Conservation (phyloP, 352 stramenopile genomes). For the Pythium vanterpoolii region DNA sequence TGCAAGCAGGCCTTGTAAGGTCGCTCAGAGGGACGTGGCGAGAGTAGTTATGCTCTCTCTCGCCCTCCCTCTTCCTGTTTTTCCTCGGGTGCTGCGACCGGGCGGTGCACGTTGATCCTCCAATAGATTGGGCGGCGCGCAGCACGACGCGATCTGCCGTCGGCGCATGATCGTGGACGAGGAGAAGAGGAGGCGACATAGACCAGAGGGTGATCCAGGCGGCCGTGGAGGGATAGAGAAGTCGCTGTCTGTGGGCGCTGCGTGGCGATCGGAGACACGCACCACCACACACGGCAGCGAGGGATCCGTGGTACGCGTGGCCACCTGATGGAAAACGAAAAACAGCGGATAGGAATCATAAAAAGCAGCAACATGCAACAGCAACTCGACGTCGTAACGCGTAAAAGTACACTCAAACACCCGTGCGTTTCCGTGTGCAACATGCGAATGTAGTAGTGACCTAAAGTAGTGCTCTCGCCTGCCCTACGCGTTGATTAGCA, state of each 20-base stretch:
- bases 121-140: no score
- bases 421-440: not conserved
- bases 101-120: no score
- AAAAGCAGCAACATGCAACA: not conserved
- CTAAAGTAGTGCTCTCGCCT: no score
- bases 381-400: conserved; percentile 4
- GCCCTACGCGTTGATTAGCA: no score
- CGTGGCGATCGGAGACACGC: conserved; percentile 14
- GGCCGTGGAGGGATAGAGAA: not conserved
- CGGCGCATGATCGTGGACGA: not conserved
- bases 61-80: not conserved
- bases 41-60: not conserved
- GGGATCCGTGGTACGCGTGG: not conserved
- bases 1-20: conserved; percentile 63
- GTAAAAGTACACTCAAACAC: not conserved
- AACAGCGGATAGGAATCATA: conserved; percentile 6
- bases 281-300: not conserved
- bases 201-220: not conserved
- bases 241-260: not conserved
- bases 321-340: not conserved
- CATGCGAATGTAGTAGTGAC: no score
- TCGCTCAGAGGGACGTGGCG: not conserved
- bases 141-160: not conserved
- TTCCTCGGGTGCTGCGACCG: no score
- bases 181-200: not conserved